A percentile compares a stretch with the other conserved stretches of the same genome.
Evolutionary conservation across 257 asterid genomes (phyloP).

Genomic region (Petunia axillaris): DNA sequence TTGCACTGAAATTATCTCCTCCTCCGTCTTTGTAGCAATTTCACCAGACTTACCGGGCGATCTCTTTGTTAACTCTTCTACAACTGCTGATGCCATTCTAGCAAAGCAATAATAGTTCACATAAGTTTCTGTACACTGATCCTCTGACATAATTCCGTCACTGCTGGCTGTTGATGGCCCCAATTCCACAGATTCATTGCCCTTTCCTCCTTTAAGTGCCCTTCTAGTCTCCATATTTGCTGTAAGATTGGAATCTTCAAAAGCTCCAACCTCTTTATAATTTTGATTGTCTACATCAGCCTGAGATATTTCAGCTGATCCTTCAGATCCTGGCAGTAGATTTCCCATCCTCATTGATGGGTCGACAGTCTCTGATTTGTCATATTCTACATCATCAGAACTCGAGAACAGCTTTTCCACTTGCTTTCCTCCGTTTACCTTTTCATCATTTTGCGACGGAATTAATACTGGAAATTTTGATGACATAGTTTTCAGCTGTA

Average conservation of each 20-base stretch:
- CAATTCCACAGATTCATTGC: conserved; percentile 35
- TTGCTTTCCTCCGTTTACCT: conserved; percentile 42
- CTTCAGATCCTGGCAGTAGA: conserved; percentile 69
- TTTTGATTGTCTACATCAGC: conserved; percentile 43
- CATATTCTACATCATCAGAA: conserved; percentile 47
- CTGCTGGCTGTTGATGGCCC: conserved; percentile 29
- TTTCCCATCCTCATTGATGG: conserved; percentile 46
- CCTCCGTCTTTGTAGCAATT: conserved; percentile 52
- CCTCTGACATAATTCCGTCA: conserved; percentile 35
- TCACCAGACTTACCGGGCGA: conserved; percentile 53
- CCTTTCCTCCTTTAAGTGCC: conserved; percentile 38
- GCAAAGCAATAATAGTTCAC: conserved; percentile 76
- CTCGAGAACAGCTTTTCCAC: conserved; percentile 38
- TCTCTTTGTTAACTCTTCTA: conserved; percentile 55
- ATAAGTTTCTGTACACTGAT: conserved; percentile 44
- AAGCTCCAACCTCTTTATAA: conserved; percentile 38
- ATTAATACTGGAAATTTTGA: conserved; percentile 5
- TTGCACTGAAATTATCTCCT: conserved; percentile 66
- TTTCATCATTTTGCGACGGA: conserved; percentile 27
- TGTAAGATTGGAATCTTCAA: conserved; percentile 45
- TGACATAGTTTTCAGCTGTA: conserved; percentile 31
- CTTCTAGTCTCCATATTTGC: conserved; percentile 36
- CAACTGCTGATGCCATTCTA: conserved; percentile 58
- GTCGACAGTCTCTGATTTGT: conserved; percentile 48
- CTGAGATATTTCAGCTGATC: conserved; percentile 73